Percentiles rank a stretch among this genome's conserved stretches.
Conservation (phyloP, 2,329 filamentous ascomycete species). For the Aplosporella prunicola region DNA sequence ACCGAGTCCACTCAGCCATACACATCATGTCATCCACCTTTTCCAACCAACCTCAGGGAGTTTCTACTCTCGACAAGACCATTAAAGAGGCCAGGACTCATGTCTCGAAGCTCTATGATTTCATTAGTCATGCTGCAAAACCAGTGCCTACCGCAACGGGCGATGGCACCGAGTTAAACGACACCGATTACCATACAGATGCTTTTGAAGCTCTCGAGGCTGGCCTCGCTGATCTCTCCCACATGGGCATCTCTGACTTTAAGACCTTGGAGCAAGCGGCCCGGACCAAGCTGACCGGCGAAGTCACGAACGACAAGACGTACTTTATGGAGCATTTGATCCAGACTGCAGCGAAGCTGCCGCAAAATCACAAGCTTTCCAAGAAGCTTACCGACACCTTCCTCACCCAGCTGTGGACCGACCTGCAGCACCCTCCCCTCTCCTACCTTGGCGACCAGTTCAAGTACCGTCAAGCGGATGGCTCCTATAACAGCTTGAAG, state of each 20-base stretch:
- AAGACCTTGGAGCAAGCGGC: slow-evolving; percentile 29
- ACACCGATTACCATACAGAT: slow-evolving; percentile 21
- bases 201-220: slow-evolving; percentile 26
- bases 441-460: slow-evolving; percentile 35
- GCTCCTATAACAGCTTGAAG: slow-evolving; percentile 48
- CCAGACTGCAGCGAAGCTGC: slow-evolving; percentile 35
- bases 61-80: slow-evolving; percentile 11
- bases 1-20: no score
- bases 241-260: slow-evolving; percentile 25
- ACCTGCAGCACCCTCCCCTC: slow-evolving; percentile 40
- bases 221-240: slow-evolving; percentile 23
- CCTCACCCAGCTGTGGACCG: slow-evolving; percentile 39
- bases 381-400: slow-evolving; percentile 35
- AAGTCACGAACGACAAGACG: slow-evolving; percentile 51
- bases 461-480: slow-evolving; percentile 40
- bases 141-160: slow-evolving; percentile 31
- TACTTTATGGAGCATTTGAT: slow-evolving; percentile 53
- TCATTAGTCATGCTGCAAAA: slow-evolving; percentile 22
- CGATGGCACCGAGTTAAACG: slow-evolving; percentile 32
- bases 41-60: slow-evolving; percentile 5
- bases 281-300: slow-evolving; percentile 35
- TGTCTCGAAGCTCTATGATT: slow-evolving; percentile 15
- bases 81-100: slow-evolving; percentile 1
- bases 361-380: slow-evolving; percentile 29
- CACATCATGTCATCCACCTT: slow-evolving; percentile 6